Conservation (phyloP, 176 grass and related monocot species). For the Phyllostachys edulis region DNA sequence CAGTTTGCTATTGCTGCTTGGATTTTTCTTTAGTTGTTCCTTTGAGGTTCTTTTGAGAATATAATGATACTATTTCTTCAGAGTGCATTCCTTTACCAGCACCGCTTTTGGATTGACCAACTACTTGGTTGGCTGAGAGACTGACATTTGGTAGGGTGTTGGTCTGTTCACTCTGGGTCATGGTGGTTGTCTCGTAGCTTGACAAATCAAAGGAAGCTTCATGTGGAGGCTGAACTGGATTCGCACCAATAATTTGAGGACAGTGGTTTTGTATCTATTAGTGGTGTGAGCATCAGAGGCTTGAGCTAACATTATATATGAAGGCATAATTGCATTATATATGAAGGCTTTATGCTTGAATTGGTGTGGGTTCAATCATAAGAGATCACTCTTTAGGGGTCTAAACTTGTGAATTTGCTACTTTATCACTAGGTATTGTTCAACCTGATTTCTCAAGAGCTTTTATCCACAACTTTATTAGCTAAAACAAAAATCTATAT, state of each 20-base stretch:
- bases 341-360: background rate
- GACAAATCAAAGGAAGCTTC: constrained; percentile 16
- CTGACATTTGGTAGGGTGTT: background rate
- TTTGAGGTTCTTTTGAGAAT: background rate
- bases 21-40: constrained; percentile 6
- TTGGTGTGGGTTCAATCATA: too few species aligned
- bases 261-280: background rate
- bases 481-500: background rate
- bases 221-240: background rate
- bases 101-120: background rate
- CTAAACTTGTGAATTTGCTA: too few species aligned
- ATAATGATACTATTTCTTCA: background rate
- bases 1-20: constrained; percentile 3
- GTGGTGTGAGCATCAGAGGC: background rate
- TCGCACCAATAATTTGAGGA: constrained; percentile 2
- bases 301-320: too few species aligned
- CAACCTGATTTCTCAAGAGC: too few species aligned
- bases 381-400: too few species aligned
- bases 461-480: background rate
- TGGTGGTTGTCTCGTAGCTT: background rate
- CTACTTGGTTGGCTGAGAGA: constrained; percentile 4
- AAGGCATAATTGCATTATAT: too few species aligned
- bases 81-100: background rate
- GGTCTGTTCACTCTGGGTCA: background rate
- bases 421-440: too few species aligned